Evolutionary conservation across 2,329 filamentous ascomycete species (phyloP).

Genomic region (Stachybotrys echinatus): DNA sequence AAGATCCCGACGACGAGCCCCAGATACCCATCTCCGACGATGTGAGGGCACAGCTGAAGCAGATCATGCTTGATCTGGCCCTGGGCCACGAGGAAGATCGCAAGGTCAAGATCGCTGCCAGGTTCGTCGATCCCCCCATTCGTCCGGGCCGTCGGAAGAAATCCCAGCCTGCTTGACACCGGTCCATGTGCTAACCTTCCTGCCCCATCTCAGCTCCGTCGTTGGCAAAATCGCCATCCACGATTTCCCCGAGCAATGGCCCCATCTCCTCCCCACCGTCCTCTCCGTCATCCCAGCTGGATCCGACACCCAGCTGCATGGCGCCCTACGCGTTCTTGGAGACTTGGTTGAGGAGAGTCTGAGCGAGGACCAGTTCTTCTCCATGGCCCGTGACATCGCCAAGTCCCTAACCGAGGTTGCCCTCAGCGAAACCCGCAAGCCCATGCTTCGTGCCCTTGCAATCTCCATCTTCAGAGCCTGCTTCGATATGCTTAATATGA

Average conservation of each 20-base stretch:
- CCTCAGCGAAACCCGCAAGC: slow-evolving; percentile 66
- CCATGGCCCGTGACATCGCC: slow-evolving; percentile 79
- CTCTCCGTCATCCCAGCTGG: slow-evolving; percentile 72
- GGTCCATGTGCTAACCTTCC: slow-evolving; percentile 3
- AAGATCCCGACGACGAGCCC: slow-evolving; percentile 60
- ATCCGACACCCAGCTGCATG: slow-evolving; percentile 76
- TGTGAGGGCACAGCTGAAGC: slow-evolving; percentile 68
- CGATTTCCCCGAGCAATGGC: slow-evolving; percentile 95
- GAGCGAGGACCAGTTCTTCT: slow-evolving; percentile 92
- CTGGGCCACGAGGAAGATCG: slow-evolving; percentile 69
- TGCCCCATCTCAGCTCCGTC: slow-evolving; percentile 45
- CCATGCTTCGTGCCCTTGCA: slow-evolving; percentile 74
- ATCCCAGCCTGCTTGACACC: neutral
- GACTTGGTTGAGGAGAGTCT: slow-evolving; percentile 92
- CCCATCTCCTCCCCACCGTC: slow-evolving; percentile 75
- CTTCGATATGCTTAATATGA: slow-evolving; percentile 94
- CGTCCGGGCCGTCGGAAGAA: neutral
- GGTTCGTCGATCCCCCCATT: slow-evolving; percentile 43
- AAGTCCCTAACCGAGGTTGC: slow-evolving; percentile 79
- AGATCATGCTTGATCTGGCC: slow-evolving; percentile 70
- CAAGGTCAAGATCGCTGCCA: slow-evolving; percentile 84
- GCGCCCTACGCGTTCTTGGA: slow-evolving; percentile 78
- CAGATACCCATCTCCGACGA: slow-evolving; percentile 65
- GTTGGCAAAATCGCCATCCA: slow-evolving; percentile 91
- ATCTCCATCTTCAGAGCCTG: slow-evolving; percentile 86